These are phyloP conservation scores for Meira miltonrushii DNA, from an alignment of 1,284 basidiomycete genomes.

Conservation along the genomic window DNA sequence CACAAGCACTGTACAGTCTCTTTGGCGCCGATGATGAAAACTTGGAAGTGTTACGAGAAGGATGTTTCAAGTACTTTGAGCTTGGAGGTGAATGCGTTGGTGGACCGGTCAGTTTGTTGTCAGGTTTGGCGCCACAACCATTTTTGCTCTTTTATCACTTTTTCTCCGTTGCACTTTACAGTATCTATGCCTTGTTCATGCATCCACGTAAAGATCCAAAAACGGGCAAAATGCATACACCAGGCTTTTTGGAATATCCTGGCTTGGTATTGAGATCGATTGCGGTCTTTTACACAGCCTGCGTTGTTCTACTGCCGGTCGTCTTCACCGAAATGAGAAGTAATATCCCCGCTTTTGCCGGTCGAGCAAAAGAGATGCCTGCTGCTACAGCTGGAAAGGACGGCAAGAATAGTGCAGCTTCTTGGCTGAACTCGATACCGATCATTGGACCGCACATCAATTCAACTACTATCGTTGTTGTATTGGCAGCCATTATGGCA, in stretches of 20 bases:
- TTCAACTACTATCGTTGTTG: background rate
- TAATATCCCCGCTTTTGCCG: slow-evolving; percentile 22
- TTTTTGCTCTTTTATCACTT: slow-evolving; percentile 81
- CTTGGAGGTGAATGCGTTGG: slow-evolving; percentile 80
- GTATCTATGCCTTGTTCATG: slow-evolving; percentile 78
- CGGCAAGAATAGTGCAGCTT: background rate
- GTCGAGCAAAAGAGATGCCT: background rate
- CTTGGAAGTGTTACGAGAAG: slow-evolving; percentile 76
- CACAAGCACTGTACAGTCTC: slow-evolving; percentile 49
- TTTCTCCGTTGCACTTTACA: slow-evolving; percentile 89
- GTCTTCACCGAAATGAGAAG: slow-evolving; percentile 43
- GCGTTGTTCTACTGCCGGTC: slow-evolving; percentile 48
- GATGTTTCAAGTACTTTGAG: slow-evolving; percentile 98
- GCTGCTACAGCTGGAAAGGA: background rate
- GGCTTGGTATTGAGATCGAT: slow-evolving; percentile 25
- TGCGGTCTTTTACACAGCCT: slow-evolving; percentile 47
- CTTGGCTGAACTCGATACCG: background rate
- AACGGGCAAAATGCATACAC: slow-evolving; percentile 16
- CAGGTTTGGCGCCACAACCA: slow-evolving; percentile 66
- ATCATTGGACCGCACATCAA: background rate
- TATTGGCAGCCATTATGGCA: background rate
- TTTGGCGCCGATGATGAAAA: slow-evolving; percentile 59
- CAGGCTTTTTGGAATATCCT: slow-evolving; percentile 31
- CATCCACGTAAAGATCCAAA: slow-evolving; percentile 18
- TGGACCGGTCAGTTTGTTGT: slow-evolving; percentile 66